phyloP scores from a whole-genome alignment of 352 stramenopile genomes.

The Pythium periplocum region DNA sequence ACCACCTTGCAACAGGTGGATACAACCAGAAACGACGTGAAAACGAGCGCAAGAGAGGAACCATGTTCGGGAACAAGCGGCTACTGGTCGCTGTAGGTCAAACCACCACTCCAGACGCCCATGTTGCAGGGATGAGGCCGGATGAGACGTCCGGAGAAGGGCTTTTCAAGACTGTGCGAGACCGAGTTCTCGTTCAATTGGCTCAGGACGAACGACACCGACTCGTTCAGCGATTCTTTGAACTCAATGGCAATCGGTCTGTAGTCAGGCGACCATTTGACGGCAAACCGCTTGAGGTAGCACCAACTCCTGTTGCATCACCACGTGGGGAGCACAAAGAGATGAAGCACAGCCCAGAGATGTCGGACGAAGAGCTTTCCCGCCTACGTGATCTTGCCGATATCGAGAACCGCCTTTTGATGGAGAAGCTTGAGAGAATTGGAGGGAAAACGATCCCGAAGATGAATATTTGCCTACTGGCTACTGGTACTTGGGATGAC shows the following conservation, averaged over 20 bases:
- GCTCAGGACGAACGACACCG: conserved; percentile 28
- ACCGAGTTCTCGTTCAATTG: conserved; percentile 39
- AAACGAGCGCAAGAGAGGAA: conserved; percentile 41
- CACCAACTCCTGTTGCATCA: too few relatives aligned
- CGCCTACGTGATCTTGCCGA: too few relatives aligned
- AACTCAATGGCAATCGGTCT: too few relatives aligned
- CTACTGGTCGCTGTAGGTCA: conserved; percentile 29
- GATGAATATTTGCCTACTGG: conserved; percentile 74
- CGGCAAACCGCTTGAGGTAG: too few relatives aligned
- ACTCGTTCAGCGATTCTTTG: conserved; percentile 5
- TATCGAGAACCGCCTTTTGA: too few relatives aligned
- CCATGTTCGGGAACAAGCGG: conserved; percentile 42
- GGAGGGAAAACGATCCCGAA: conserved; percentile 17
- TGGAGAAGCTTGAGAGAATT: too few relatives aligned
- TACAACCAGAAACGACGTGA: conserved; percentile 44
- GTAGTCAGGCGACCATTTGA: too few relatives aligned
- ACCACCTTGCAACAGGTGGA: conserved; percentile 51
- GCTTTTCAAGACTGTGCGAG: conserved; percentile 13
- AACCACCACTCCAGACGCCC: conserved; percentile 30
- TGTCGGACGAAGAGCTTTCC: too few relatives aligned
- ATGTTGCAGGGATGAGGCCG: conserved; percentile 41
- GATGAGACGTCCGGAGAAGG: conserved; percentile 26
- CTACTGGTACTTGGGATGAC: conserved; percentile 62
- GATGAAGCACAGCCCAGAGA: too few relatives aligned
- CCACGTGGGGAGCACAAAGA: too few relatives aligned